Evolutionary conservation across 768 basidiomycete genomes (phyloP).

Genomic region (Kwoniella mangroviensis): DNA sequence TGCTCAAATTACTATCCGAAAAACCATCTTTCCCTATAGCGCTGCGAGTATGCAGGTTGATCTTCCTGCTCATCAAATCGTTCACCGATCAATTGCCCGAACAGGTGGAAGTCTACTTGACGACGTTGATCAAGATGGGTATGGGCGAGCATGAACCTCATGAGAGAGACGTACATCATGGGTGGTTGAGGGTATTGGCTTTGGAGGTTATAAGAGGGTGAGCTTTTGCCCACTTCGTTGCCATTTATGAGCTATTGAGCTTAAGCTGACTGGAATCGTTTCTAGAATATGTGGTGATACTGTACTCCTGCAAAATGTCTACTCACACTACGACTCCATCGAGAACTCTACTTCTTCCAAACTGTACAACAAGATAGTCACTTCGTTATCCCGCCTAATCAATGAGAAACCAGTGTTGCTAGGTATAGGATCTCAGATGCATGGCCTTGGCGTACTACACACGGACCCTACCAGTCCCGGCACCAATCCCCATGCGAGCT

Average conservation of each 20-base stretch:
- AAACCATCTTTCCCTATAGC: conserved; percentile 80
- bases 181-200: conserved; percentile 86
- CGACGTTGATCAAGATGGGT: conserved; percentile 61
- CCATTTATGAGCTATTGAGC: neutral
- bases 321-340: conserved; percentile 40
- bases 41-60: conserved; percentile 87
- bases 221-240: conserved; percentile 13
- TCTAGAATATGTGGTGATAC: conserved; percentile 53
- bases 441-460: conserved; percentile 70
- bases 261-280: neutral
- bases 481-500: conserved; percentile 29
- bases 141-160: conserved; percentile 55
- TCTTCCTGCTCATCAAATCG: conserved; percentile 89
- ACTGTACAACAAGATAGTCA: conserved; percentile 68
- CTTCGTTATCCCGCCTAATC: conserved; percentile 80
- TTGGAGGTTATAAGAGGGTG: conserved; percentile 88
- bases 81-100: conserved; percentile 79
- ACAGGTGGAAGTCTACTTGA: conserved; percentile 85
- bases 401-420: conserved; percentile 86
- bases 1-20: conserved; percentile 84
- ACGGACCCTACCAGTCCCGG: conserved; percentile 21
- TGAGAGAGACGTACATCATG: conserved; percentile 42
- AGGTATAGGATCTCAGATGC: conserved; percentile 76
- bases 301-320: conserved; percentile 42
- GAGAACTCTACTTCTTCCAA: conserved; percentile 14